These are phyloP conservation scores for Carpinus fangiana DNA, from an alignment of 306 rosid genomes.

Conservation along the genomic window DNA sequence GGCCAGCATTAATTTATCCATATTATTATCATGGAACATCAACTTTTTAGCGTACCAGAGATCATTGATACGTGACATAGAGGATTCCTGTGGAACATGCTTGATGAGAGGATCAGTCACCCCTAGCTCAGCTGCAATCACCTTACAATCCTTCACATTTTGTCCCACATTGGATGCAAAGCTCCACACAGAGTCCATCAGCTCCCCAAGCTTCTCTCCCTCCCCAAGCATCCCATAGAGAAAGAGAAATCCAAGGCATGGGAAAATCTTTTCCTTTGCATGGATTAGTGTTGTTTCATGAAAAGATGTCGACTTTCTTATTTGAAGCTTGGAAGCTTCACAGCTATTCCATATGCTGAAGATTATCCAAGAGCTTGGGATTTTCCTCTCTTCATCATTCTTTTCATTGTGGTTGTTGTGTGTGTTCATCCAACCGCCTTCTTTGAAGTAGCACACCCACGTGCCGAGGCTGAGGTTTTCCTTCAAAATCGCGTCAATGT, in stretches of 20 bases:
- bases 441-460: slow-evolving; percentile 66
- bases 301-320: slow-evolving; percentile 47
- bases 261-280: slow-evolving; percentile 56
- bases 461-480: slow-evolving; percentile 70
- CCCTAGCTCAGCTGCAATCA: slow-evolving; percentile 46
- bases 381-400: slow-evolving; percentile 29
- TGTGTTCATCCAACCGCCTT: slow-evolving; percentile 47
- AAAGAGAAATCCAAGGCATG: slow-evolving; percentile 64
- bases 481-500: slow-evolving; percentile 59
- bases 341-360: slow-evolving; percentile 74
- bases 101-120: slow-evolving; percentile 55
- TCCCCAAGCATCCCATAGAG: slow-evolving; percentile 70
- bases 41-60: slow-evolving; percentile 59
- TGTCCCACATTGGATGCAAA: slow-evolving; percentile 58
- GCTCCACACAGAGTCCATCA: slow-evolving; percentile 59
- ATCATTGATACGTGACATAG: slow-evolving; percentile 61
- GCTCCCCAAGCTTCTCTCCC: slow-evolving; percentile 60
- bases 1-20: slow-evolving; percentile 33
- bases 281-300: slow-evolving; percentile 37
- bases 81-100: slow-evolving; percentile 44
- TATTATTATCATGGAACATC: slow-evolving; percentile 28
- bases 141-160: slow-evolving; percentile 40
- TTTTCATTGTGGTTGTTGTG: slow-evolving; percentile 20
- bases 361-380: slow-evolving; percentile 57
- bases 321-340: slow-evolving; percentile 56